Percentiles rank a stretch among this genome's conserved stretches.
These are phyloP conservation scores for Endocladia muricata DNA, from an alignment of 31 red algal species.

Conservation along the genomic window DNA sequence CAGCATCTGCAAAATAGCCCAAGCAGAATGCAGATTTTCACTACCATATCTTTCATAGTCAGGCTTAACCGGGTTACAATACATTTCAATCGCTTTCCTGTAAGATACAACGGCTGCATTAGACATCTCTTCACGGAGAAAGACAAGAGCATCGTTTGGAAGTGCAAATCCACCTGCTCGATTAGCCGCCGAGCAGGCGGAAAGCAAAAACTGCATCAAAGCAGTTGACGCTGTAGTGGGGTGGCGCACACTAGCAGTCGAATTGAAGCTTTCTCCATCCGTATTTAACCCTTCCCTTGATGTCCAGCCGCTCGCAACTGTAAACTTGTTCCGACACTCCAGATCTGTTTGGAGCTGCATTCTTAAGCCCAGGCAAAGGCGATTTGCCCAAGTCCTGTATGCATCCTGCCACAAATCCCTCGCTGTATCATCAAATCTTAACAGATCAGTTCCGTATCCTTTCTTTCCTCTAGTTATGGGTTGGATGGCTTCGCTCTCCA, in stretches of 20 bases:
- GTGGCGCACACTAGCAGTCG: neutral
- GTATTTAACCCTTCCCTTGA: neutral
- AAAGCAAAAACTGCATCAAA: constrained; percentile 21
- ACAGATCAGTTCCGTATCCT: no score
- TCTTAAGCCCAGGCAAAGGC: neutral
- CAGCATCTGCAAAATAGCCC: constrained; percentile 34
- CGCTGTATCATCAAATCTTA: constrained; percentile 16
- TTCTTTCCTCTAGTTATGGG: neutral
- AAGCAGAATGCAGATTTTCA: neutral
- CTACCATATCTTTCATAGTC: neutral
- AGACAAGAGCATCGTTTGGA: constrained; percentile 21
- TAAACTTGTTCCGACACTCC: neutral
- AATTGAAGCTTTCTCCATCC: neutral
- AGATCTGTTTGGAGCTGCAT: constrained; percentile 23
- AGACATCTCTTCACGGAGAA: constrained; percentile 27
- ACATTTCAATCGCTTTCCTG: constrained; percentile 1
- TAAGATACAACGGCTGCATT: constrained; percentile 10
- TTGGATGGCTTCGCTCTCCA: neutral
- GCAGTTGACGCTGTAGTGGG: constrained; percentile 46
- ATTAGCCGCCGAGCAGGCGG: constrained; percentile 34
- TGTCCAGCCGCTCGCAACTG: constrained; percentile 42
- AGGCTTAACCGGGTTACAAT: no score
- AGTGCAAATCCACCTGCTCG: constrained; percentile 57
- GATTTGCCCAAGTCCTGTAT: constrained; percentile 48
- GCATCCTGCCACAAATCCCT: constrained; percentile 4